Conservation (phyloP, 306 rosid genomes). For the Glycyrrhiza uralensis region DNA sequence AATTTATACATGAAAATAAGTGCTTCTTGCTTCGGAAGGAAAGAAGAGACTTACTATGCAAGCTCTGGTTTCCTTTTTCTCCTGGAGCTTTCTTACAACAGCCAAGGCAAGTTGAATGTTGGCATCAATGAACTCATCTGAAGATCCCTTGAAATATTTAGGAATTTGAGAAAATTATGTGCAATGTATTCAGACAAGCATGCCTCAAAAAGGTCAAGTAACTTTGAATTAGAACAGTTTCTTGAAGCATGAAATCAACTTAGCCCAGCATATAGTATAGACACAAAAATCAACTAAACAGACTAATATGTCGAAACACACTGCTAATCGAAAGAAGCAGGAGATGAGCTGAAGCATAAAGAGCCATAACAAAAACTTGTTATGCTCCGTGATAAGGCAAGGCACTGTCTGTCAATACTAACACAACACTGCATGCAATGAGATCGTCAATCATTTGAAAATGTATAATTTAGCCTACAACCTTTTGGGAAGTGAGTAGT, state of each 20-base stretch:
- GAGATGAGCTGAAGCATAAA: not conserved
- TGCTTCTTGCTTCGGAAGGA: constrained; percentile 1
- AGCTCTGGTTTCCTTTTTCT: constrained; percentile 61
- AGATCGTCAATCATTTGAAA: constrained; percentile 1
- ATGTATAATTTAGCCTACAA: not conserved
- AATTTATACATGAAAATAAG: not conserved
- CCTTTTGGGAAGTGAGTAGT: not conserved
- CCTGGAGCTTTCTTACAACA: constrained; percentile 79
- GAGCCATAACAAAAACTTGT: not conserved
- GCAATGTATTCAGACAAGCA: constrained; percentile 36
- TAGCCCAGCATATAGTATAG: not conserved
- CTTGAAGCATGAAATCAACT: constrained; percentile 25
- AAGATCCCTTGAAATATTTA: constrained; percentile 97
- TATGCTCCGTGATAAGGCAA: not conserved
- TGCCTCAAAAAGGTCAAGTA: constrained; percentile 34
- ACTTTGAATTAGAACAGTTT: constrained; percentile 32
- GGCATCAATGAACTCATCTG: constrained; percentile 99
- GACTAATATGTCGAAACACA: not conserved
- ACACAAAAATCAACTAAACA: not conserved
- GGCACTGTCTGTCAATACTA: not conserved
- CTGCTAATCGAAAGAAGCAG: not conserved
- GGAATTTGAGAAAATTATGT: constrained; percentile 79
- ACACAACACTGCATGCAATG: not conserved
- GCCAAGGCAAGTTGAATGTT: constrained; percentile 89
- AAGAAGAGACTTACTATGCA: constrained; percentile 64